Evolutionary conservation across 116 monocot genomes (phyloP), one percentile per base, ranked within the genome.

Genomic region (Zostera marina): DNA sequence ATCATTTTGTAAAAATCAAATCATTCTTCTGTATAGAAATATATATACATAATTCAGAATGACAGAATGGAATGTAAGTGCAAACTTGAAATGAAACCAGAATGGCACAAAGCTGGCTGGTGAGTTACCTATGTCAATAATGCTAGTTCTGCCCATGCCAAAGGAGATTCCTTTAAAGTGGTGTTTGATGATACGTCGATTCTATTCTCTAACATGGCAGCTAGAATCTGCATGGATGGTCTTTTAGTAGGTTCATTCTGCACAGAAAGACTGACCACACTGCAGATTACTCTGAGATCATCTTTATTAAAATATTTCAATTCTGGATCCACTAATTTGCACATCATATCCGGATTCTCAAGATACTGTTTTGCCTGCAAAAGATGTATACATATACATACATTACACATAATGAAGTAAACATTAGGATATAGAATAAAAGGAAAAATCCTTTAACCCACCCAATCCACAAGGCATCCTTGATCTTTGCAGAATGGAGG

Each of bases 381-480:
- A 43, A n/a, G 41, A 7, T 7, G 47, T 51, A 21, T 53, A 32
- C 14, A 32, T 7, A 60, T 7, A 60, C 7, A 16, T 23, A 23
- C 4, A 8, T 11, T 17, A 12, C 14, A 25, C 2, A 23, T 26
- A 25, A 10, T 41, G 26, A 42, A 12, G 12, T 25, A 41, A 17
- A 58, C 13, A 58, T 58, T 8, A 9, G 14, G 41, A 26, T 39
- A 14, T 6, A 41, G 7, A 7, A 38, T 41, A 19, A 8, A 13
- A 9, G 16, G 9, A 15, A 32, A 52, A 17, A 49, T 16, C 20
- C 1, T 41, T 0, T 23, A 42, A 42, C 9, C 74, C 71, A 98
- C 90, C 98, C 98, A 99, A 52, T 86, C 81, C 23, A 87, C 74
- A 46, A 91, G 74, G 67, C 51, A 74, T 7, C 99, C 99, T 72